Conservation (phyloP, 345 rosid genomes). For the Camelina sativa region DNA sequence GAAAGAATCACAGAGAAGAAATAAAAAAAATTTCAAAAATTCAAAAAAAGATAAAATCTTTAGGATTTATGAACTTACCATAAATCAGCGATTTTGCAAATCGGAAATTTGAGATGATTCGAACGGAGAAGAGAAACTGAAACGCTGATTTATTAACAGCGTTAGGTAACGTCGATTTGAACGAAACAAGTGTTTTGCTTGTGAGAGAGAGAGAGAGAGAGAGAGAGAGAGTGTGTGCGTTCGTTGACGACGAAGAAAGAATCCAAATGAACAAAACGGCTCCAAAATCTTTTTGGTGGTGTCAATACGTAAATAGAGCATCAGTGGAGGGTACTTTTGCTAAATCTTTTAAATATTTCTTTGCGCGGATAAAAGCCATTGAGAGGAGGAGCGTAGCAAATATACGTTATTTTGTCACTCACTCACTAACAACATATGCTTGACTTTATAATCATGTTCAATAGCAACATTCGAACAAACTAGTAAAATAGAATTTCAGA, state of each 20-base stretch:
- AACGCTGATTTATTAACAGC: conserved; percentile 49
- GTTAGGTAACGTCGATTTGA: conserved; percentile 46
- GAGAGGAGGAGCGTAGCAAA: conserved; percentile 17
- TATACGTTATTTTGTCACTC: background rate
- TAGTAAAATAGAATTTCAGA: too few species aligned
- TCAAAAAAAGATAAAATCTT: conserved; percentile 36
- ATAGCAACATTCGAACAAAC: background rate
- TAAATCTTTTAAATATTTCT: conserved; percentile 30
- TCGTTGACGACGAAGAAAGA: conserved; percentile 19
- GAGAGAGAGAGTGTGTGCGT: conserved; percentile 15
- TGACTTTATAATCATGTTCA: background rate
- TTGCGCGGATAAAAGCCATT: conserved; percentile 48
- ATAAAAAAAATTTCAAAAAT: background rate
- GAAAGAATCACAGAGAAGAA: conserved; percentile 11
- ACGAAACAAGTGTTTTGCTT: conserved; percentile 21
- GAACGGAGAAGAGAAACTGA: conserved; percentile 35
- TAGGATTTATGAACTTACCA: conserved; percentile 51
- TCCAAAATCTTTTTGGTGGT: conserved; percentile 23
- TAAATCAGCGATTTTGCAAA: conserved; percentile 39
- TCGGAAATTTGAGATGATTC: conserved; percentile 12
- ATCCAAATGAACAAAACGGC: conserved; percentile 27
- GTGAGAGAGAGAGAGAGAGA: too few species aligned
- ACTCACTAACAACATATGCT: background rate
- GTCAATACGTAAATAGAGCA: conserved; percentile 20
- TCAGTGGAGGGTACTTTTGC: conserved; percentile 41